These are phyloP conservation scores for Claviceps capensis DNA, from an alignment of 2,329 filamentous ascomycete genomes.

Conservation along the genomic window DNA sequence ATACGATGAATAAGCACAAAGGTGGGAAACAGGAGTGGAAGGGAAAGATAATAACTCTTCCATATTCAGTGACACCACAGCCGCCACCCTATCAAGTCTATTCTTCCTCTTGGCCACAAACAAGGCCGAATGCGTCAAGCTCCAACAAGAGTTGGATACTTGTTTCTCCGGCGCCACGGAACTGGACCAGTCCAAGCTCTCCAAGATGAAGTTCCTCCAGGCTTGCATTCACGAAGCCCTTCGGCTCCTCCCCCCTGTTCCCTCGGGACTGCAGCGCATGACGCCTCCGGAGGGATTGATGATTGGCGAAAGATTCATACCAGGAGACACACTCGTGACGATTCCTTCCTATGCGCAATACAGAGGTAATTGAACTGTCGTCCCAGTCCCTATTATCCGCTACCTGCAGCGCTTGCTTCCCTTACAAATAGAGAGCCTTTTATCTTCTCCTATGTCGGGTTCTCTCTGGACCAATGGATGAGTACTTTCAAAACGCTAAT, in stretches of 20 bases:
- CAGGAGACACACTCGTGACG: slow-evolving; percentile 21
- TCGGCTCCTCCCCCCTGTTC: slow-evolving; percentile 23
- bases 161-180: slow-evolving; percentile 3
- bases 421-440: not conserved
- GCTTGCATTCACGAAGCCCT: slow-evolving; percentile 27
- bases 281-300: slow-evolving; percentile 24
- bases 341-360: slow-evolving; percentile 8
- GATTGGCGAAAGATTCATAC: slow-evolving; percentile 20
- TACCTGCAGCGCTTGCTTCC: no score
- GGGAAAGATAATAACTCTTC: no score
- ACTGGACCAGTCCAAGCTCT: slow-evolving; percentile 9
- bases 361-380: not conserved
- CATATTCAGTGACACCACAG: slow-evolving; percentile 21
- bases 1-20: no score
- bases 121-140: slow-evolving; percentile 8
- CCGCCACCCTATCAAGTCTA: slow-evolving; percentile 17
- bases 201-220: slow-evolving; percentile 17
- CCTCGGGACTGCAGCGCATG: slow-evolving; percentile 19
- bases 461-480: not conserved
- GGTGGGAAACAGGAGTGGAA: no score
- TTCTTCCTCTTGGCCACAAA: slow-evolving; percentile 21
- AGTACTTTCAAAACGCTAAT: not conserved
- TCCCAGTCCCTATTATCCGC: not conserved
- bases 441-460: not conserved
- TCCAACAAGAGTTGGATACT: slow-evolving; percentile 23